These are phyloP conservation scores for Kluyveromyces sp. DNA, from an alignment of 1,139 yeast genomes.

Conservation along the genomic window DNA sequence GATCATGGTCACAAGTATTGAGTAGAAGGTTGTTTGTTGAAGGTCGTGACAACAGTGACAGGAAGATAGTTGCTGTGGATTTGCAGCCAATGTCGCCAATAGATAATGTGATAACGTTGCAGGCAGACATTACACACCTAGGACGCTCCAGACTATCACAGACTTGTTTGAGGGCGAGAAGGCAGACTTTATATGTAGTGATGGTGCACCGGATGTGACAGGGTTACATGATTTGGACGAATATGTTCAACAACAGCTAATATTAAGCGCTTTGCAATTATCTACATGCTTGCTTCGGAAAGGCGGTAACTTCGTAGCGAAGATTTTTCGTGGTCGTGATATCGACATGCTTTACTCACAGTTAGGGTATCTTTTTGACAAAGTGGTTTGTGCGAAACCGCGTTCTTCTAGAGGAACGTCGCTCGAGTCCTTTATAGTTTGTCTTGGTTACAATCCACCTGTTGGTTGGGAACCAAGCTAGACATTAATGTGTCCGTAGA, in stretches of 20 bases:
- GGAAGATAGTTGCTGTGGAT: constrained; percentile 88
- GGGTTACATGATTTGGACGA: constrained; percentile 95
- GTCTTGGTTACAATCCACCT: constrained; percentile 78
- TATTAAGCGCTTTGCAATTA: constrained; percentile 80
- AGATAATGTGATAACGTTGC: constrained; percentile 76
- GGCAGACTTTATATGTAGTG: constrained; percentile 92
- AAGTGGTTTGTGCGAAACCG: constrained; percentile 92
- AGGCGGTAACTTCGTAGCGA: constrained; percentile 92
- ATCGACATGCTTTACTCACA: constrained; percentile 88
- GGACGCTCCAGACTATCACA: constrained; percentile 65
- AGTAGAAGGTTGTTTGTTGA: constrained; percentile 54
- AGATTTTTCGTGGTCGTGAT: constrained; percentile 91
- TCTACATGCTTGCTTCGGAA: constrained; percentile 82
- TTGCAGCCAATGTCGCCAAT: constrained; percentile 97
- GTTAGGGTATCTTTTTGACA: constrained; percentile 72
- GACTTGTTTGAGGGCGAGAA: constrained; percentile 82
- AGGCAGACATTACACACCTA: constrained; percentile 97
- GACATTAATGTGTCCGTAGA: constrained; percentile 59
- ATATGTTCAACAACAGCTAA: constrained; percentile 89
- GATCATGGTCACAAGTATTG: constrained; percentile 97
- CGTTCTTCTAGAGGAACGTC: constrained; percentile 91
- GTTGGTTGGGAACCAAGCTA: constrained; percentile 63
- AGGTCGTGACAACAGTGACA: constrained; percentile 28
- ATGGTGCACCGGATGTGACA: constrained; percentile 98
- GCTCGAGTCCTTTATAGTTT: constrained; percentile 86